These are phyloP conservation scores for Croton setiger DNA, from an alignment of 441 rosid species.

Conservation along the genomic window DNA sequence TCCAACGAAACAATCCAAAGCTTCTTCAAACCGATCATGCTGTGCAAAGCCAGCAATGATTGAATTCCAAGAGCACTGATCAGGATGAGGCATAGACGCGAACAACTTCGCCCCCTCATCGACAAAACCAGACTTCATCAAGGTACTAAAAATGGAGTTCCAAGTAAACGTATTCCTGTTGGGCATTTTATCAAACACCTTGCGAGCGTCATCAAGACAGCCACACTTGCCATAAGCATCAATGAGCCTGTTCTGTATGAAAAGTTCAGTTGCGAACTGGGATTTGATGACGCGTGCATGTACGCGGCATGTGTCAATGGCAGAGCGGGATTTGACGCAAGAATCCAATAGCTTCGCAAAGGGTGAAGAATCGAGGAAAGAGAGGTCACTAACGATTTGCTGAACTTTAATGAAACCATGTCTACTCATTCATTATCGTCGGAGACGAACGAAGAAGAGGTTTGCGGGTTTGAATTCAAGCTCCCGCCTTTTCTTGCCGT, in stretches of 20 bases:
- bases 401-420: conserved; percentile 29
- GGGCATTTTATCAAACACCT: conserved; percentile 61
- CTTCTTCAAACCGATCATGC: conserved; percentile 51
- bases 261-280: conserved; percentile 41
- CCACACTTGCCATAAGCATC: conserved; percentile 57
- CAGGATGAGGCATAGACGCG: conserved; percentile 46
- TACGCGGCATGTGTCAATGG: conserved; percentile 34
- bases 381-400: conserved; percentile 30
- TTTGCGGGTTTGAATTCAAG: neutral
- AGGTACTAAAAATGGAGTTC: conserved; percentile 50
- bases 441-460: neutral
- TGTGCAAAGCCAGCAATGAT: conserved; percentile 72
- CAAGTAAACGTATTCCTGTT: conserved; percentile 52
- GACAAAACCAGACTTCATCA: conserved; percentile 43
- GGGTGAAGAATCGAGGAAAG: conserved; percentile 44
- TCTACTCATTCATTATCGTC: conserved; percentile 48
- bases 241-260: conserved; percentile 60
- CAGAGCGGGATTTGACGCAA: conserved; percentile 42
- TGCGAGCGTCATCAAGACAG: conserved; percentile 39
- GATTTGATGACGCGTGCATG: conserved; percentile 57
- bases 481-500: neutral
- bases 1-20: conserved; percentile 44
- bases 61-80: conserved; percentile 78
- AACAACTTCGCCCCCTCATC: conserved; percentile 51
- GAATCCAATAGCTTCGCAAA: conserved; percentile 60